Percentiles rank a stretch among this genome's conserved stretches.
Evolutionary conservation across 2,329 filamentous ascomycete genomes (phyloP).

Genomic region (Epichloe hybrida): DNA sequence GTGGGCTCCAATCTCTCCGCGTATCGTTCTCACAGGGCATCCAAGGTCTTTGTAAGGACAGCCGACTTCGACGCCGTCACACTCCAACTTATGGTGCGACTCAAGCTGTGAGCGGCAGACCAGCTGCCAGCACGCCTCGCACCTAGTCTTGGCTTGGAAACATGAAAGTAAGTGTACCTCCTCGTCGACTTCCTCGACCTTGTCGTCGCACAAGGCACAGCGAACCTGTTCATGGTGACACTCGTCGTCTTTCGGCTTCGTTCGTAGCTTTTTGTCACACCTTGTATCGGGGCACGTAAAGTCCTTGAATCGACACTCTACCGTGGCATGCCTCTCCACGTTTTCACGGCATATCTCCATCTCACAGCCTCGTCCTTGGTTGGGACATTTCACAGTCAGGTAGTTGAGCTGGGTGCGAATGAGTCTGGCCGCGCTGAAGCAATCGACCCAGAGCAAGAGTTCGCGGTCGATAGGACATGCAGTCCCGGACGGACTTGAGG

Average conservation of each 20-base stretch:
- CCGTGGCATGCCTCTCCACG: constrained; percentile 41
- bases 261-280: constrained; percentile 38
- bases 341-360: constrained; percentile 37
- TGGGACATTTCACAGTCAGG: constrained; percentile 45
- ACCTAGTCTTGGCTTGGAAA: constrained; percentile 32
- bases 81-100: constrained; percentile 33
- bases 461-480: constrained; percentile 47
- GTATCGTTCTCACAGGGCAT: constrained; percentile 21
- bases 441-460: constrained; percentile 24
- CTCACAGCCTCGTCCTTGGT: constrained; percentile 35
- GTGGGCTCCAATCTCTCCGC: constrained; percentile 30
- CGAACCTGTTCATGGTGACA: constrained; percentile 40
- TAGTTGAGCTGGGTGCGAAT: constrained; percentile 48
- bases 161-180: constrained; percentile 28
- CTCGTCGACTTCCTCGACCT: constrained; percentile 31
- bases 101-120: constrained; percentile 32
- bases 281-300: constrained; percentile 40
- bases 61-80: constrained; percentile 35
- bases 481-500: constrained; percentile 25
- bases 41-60: constrained; percentile 29
- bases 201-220: constrained; percentile 41
- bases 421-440: constrained; percentile 30
- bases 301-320: constrained; percentile 41
- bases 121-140: constrained; percentile 32
- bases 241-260: constrained; percentile 34